Percentiles rank a stretch among this genome's conserved stretches.
These are phyloP conservation scores for Lodderomyces elongisporus DNA, from an alignment of 1,139 yeast species.

Conservation along the genomic window DNA sequence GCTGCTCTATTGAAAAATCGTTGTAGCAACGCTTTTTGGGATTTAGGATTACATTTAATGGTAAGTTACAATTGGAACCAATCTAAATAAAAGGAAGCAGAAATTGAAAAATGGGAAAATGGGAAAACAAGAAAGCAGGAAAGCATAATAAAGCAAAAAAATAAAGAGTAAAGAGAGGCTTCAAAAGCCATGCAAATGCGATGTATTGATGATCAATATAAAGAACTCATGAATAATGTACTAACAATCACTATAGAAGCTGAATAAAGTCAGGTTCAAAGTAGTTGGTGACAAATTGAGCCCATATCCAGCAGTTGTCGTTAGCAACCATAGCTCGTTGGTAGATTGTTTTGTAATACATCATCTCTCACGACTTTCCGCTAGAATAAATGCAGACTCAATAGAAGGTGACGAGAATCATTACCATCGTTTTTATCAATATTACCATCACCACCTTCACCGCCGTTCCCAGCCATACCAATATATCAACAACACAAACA, in stretches of 20 bases:
- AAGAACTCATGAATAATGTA: constrained; percentile 1
- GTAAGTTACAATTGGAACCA: constrained; percentile 18
- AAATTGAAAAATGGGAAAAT: background rate
- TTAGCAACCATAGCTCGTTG: constrained; percentile 53
- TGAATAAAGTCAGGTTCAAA: constrained; percentile 33
- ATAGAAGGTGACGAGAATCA: background rate
- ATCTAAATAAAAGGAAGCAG: background rate
- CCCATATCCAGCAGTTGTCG: constrained; percentile 42
- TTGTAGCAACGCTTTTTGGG: constrained; percentile 31
- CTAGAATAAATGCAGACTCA: constrained; percentile 4
- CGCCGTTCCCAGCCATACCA: too few relatives aligned
- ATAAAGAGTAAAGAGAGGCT: too few relatives aligned
- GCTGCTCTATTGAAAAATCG: constrained; percentile 20
- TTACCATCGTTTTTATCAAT: too few relatives aligned
- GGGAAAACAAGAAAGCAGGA: background rate
- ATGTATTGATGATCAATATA: too few relatives aligned
- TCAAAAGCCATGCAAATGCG: too few relatives aligned
- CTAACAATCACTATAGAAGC: constrained; percentile 18
- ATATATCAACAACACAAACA: too few relatives aligned
- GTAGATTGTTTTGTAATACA: constrained; percentile 51
- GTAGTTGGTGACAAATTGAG: constrained; percentile 41
- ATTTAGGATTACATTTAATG: constrained; percentile 26
- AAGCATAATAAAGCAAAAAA: too few relatives aligned
- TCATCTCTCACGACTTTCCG: constrained; percentile 31
- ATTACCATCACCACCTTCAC: too few relatives aligned